Evolutionary conservation across 495 filamentous ascomycete genomes (phyloP), one percentile per base, ranked within the genome.

Genomic region (Aspergillus nidulans): DNA sequence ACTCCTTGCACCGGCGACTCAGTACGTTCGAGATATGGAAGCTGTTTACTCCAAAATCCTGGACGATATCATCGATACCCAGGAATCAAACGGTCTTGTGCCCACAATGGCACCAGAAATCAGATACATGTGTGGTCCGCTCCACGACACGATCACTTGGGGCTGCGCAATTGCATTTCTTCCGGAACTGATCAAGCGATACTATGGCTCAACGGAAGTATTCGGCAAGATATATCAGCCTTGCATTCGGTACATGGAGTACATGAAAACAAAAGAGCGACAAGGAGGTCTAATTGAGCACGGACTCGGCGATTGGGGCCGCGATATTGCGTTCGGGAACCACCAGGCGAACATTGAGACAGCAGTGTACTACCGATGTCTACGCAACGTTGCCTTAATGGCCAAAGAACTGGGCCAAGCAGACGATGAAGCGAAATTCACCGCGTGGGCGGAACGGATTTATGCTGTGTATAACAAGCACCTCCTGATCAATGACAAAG

Each of bases 271-370:
- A 1, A 68, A 63, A 44, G 65, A 68, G 48, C 56, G 63, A 19
- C 56, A 57, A 16, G 65, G 65, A 1, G 65, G 65, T 0, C 28
- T 68, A 15, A 65, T 68, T 36, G 63, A 65, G 42, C 63, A 68
- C 26, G 65, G 65, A 1, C 56, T 68, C 1, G 65, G 65, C 19
- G 65, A 68, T 41, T 68, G 65, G 65, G 65, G 65, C 6, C 56
- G 63, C 6, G 63, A 61, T 13, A 68, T 68, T 42, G 65, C 65
- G 36, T 65, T 65, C 21, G 65, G 65, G 5, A 68, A 68, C 36
- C 61, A 68, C 40, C 65, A 68, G 43, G 65, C 60, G 21, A 68
- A 68, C 26, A 68, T 68, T 18, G 65, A 68, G 52, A 68, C 65
- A 6, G 65, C 65, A 10, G 57, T 68, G 24, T 68, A 68, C 53